Percentiles rank a stretch among this genome's conserved stretches.
These are phyloP conservation scores for Pisolithus sp. DNA, from an alignment of 768 basidiomycete genomes.

Conservation along the genomic window DNA sequence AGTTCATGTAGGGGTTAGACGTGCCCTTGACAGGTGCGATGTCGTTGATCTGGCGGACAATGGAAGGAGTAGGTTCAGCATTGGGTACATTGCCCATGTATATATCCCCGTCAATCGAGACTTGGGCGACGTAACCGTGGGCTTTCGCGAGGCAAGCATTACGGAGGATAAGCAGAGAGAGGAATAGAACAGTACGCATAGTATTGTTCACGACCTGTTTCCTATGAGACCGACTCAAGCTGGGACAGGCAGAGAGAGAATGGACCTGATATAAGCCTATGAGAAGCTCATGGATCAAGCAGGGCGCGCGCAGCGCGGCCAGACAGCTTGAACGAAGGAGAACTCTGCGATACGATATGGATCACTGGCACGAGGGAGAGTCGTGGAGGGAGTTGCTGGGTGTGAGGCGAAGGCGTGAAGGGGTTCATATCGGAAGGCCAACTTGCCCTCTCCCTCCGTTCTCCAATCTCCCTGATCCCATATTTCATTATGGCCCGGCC, in stretches of 20 bases:
- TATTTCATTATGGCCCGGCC: no score
- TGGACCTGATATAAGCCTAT: neutral
- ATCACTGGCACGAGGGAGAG: neutral
- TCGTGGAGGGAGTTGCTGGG: neutral
- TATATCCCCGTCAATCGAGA: constrained; percentile 38
- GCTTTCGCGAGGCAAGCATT: constrained; percentile 22
- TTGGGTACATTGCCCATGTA: constrained; percentile 41
- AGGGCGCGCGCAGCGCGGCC: neutral
- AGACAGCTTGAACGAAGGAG: neutral
- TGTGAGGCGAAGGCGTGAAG: no score
- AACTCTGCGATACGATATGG: neutral
- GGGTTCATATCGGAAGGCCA: no score
- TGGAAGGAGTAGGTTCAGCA: constrained; percentile 31
- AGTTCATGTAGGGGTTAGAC: constrained; percentile 49
- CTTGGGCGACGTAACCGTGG: constrained; percentile 39
- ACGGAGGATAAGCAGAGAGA: constrained; percentile 9
- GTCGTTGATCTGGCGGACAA: constrained; percentile 40
- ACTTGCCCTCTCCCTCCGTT: no score
- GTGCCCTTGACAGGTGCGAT: constrained; percentile 52
- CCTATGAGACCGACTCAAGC: neutral
- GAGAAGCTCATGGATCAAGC: no score
- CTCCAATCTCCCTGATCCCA: no score
- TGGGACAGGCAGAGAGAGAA: neutral
- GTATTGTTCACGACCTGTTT: neutral
- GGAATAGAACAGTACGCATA: neutral